Evolutionary conservation across 164 flowering plant genomes (phyloP).

Genomic region (Aristolochia contorta): DNA sequence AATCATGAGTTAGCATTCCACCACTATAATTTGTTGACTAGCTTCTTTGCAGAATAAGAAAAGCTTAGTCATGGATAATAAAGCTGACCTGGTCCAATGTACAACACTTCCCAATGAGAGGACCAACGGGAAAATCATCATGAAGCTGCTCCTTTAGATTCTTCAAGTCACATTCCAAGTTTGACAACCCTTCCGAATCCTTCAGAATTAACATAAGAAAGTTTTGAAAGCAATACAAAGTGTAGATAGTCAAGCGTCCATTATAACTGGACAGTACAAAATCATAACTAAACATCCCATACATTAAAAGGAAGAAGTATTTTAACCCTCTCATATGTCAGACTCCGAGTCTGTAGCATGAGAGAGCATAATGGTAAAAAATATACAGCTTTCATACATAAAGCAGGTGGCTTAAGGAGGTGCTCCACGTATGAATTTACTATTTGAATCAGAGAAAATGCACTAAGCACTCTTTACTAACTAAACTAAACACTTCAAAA

Average conservation of each 20-base stretch:
- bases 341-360: background rate
- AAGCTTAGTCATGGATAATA: background rate
- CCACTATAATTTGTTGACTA: background rate
- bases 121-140: conserved; percentile 86
- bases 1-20: background rate
- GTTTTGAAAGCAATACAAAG: background rate
- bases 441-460: no score
- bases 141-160: conserved; percentile 71
- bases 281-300: background rate
- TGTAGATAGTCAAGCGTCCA: background rate
- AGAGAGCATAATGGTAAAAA: background rate
- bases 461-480: no score
- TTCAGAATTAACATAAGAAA: conserved; percentile 14
- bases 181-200: conserved; percentile 85
- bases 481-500: no score
- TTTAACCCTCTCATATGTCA: background rate
- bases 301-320: background rate
- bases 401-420: no score
- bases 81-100: conserved; percentile 82
- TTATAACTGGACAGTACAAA: background rate
- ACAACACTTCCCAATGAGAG: conserved; percentile 72
- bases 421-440: no score
- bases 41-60: no score
- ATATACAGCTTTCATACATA: no score
- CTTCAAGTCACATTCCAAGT: conserved; percentile 60